Percentiles rank a stretch among this genome's conserved stretches.
These are phyloP conservation scores for Jacaranda copaia DNA, from an alignment of 257 asterid genomes.

Conservation along the genomic window DNA sequence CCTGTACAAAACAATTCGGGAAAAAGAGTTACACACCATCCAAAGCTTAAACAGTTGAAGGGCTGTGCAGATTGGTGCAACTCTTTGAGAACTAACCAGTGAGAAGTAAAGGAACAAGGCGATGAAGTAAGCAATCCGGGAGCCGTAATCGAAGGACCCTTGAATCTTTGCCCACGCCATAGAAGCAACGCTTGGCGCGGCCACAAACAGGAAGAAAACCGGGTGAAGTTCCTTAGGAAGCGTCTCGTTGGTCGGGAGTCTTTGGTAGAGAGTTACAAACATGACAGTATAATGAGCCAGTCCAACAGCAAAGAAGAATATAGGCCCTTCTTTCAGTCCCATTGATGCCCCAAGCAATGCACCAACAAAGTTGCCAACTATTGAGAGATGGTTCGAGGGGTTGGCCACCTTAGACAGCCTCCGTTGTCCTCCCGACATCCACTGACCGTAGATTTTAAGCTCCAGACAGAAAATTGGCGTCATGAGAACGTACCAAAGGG, in stretches of 20 bases:
- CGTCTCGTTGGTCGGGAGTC: slow-evolving; percentile 76
- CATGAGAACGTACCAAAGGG: slow-evolving; percentile 73
- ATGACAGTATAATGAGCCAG: slow-evolving; percentile 71
- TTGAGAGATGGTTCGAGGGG: slow-evolving; percentile 69
- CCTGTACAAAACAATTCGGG: slow-evolving; percentile 39
- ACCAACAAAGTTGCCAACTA: slow-evolving; percentile 80
- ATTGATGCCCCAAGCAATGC: slow-evolving; percentile 78
- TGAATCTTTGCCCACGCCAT: slow-evolving; percentile 78
- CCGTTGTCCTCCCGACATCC: slow-evolving; percentile 85
- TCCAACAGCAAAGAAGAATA: slow-evolving; percentile 79
- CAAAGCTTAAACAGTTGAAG: not conserved
- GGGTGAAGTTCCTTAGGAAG: slow-evolving; percentile 83
- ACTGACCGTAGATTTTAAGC: slow-evolving; percentile 76
- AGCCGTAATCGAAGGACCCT: slow-evolving; percentile 65
- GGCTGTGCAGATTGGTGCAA: not conserved
- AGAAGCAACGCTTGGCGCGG: slow-evolving; percentile 86
- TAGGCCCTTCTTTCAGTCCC: slow-evolving; percentile 79
- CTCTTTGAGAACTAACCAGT: slow-evolving; percentile 52
- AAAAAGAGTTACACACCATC: not conserved
- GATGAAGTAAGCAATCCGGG: slow-evolving; percentile 66
- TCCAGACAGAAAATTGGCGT: slow-evolving; percentile 61
- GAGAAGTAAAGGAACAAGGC: slow-evolving; percentile 75
- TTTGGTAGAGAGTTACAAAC: slow-evolving; percentile 77
- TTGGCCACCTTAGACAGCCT: slow-evolving; percentile 83
- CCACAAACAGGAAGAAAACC: slow-evolving; percentile 77